Evolutionary conservation across 306 rosid genomes (phyloP), one percentile per base, ranked within the genome.

Genomic region (Cucurbita pepo): DNA sequence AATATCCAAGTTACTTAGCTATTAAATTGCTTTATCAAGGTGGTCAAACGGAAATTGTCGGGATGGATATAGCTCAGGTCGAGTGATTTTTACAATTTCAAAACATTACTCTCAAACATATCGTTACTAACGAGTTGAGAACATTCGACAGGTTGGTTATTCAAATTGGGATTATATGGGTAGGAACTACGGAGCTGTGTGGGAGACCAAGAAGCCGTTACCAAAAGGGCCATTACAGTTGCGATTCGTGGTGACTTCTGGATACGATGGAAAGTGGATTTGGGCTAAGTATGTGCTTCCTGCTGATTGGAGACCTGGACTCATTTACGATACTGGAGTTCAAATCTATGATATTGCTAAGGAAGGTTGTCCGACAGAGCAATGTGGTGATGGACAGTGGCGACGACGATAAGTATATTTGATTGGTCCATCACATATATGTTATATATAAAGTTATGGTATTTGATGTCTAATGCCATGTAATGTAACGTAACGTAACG

Each of bases 31-130:
- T 94, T 80, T 89, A 86, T 56, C 96, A 94, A 81, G 99, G 99
- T 1, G 99, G 99, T 73, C 97, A 94, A 85, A 94, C 99, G 1
- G 99, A 91, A 81, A 89, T 94, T 7, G 97, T 83, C 0, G 82
- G n/a, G 6, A 87, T 87, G 51, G 96, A 94, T 62, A 88, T 94
- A 25, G 99, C 99, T 77, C 82, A 83, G 91, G 97, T 50, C 5
- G 52, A 47, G 4, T 12, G 1, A 47, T 9, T 43, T 1, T 43
- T 3, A 43, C 2, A 3, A 43, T 43, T 45, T 11, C 10, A 3
- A 45, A 10, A 30, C 0, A 10, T 10, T 5, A 45, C 14, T 45
- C 12, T 2, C 14, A 0, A 45, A 45, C 4, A 45, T 45, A 2
- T 9, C 2, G 8, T 43, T 8, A 45, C 51, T 12, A 14, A 22